phyloP scores from a whole-genome alignment of 2,329 filamentous ascomycete genomes.

The Claviceps fusiformis region DNA sequence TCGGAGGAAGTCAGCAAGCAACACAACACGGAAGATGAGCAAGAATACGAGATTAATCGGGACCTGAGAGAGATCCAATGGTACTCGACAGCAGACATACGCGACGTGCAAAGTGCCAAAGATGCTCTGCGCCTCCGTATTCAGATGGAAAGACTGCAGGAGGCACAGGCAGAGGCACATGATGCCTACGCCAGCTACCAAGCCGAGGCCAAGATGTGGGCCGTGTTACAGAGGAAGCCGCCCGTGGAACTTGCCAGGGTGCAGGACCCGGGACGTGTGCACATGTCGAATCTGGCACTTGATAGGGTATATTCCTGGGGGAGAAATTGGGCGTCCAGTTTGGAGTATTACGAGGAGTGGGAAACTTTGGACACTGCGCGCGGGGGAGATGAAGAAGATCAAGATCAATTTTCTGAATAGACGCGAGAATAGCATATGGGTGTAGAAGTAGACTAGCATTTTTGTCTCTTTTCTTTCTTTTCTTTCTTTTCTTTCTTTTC shows the following conservation, averaged over 20 bases:
- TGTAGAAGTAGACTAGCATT: not conserved
- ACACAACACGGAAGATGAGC: conserved; percentile 13
- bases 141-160: conserved; percentile 26
- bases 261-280: conserved; percentile 15
- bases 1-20: not conserved
- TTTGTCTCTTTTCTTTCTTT: not conserved
- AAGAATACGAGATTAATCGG: conserved; percentile 16
- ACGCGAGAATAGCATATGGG: not conserved
- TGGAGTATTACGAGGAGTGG: conserved; percentile 29
- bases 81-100: conserved; percentile 27
- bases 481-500: too few species aligned
- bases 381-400: not conserved
- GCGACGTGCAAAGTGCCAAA: conserved; percentile 22
- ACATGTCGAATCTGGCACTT: conserved; percentile 18
- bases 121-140: conserved; percentile 25
- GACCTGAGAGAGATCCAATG: conserved; percentile 30
- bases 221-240: conserved; percentile 25
- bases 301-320: conserved; percentile 23
- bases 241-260: conserved; percentile 20
- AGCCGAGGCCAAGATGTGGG: conserved; percentile 34
- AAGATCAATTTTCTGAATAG: not conserved
- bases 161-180: conserved; percentile 28
- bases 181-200: conserved; percentile 26
- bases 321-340: conserved; percentile 24
- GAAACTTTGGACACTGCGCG: conserved; percentile 16